Conservation (phyloP, 2,329 filamentous ascomycete species). For the Pseudopyricularia javanii region DNA sequence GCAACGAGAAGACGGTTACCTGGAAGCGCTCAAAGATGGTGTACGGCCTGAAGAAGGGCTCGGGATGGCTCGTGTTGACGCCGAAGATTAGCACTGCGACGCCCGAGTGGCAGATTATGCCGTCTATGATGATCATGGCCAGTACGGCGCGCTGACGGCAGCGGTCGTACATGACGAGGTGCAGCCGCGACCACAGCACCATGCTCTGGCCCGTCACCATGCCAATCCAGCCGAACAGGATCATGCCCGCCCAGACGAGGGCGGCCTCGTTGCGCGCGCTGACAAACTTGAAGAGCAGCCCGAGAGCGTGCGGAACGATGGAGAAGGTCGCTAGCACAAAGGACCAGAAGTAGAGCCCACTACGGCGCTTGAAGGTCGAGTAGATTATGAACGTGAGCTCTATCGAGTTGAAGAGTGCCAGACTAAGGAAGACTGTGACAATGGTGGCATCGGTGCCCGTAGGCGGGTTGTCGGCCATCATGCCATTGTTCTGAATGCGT, state of each 20-base stretch:
- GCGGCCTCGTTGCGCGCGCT: not conserved
- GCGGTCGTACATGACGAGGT: constrained; percentile 41
- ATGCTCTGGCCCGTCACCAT: constrained; percentile 52
- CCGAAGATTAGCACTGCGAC: constrained; percentile 44
- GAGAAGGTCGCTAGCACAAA: constrained; percentile 1
- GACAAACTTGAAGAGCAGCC: constrained; percentile 1
- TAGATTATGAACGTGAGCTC: constrained; percentile 1
- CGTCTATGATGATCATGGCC: constrained; percentile 44
- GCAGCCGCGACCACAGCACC: constrained; percentile 50
- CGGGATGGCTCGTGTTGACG: constrained; percentile 24
- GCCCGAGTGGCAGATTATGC: constrained; percentile 37
- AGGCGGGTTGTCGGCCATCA: not conserved
- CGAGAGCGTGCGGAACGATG: not conserved
- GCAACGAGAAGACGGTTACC: constrained; percentile 41
- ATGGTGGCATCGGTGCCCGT: not conserved
- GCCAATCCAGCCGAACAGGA: constrained; percentile 30
- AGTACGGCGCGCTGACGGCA: constrained; percentile 34
- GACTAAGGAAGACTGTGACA: not conserved
- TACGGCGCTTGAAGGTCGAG: not conserved
- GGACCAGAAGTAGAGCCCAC: constrained; percentile 2
- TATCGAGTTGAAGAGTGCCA: not conserved
- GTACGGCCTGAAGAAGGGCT: constrained; percentile 24
- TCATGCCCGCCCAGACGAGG: not conserved
- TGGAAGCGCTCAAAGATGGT: constrained; percentile 40
- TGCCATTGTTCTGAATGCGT: not conserved